Conservation (phyloP, 192 early-diverging fungal genomes). For the Gaertneriomyces semiglobifer region DNA sequence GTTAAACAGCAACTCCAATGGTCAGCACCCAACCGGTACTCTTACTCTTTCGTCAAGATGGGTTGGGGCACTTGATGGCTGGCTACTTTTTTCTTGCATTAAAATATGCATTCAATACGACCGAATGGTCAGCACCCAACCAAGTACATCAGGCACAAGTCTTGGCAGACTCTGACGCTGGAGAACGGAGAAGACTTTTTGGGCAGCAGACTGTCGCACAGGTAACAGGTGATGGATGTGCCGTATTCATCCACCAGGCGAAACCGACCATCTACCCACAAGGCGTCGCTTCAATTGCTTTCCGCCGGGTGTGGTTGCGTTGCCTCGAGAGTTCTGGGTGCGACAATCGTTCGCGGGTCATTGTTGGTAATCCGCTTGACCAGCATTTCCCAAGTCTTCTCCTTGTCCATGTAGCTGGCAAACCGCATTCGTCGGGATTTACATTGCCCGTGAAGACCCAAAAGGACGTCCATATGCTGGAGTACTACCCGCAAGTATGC, state of each 20-base stretch:
- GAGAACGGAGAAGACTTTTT: not conserved
- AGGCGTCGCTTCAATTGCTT: not conserved
- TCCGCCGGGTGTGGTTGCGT: not conserved
- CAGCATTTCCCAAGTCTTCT: not conserved
- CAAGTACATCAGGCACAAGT: not conserved
- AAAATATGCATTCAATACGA: too few relatives aligned
- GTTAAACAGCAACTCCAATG: too few relatives aligned
- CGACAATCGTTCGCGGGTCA: not conserved
- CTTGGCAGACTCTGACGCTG: not conserved
- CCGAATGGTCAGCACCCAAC: too few relatives aligned
- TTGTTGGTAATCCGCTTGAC: constrained; percentile 1
- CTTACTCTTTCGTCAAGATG: too few relatives aligned
- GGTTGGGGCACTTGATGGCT: too few relatives aligned
- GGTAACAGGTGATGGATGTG: not conserved
- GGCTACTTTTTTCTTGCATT: too few relatives aligned
- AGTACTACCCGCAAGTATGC: too few relatives aligned
- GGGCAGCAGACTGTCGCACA: not conserved
- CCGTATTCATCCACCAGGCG: not conserved
- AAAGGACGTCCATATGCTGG: not conserved
- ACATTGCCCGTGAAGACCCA: not conserved
- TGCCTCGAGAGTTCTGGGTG: not conserved
- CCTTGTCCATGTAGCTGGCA: not conserved
- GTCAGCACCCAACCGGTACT: too few relatives aligned
- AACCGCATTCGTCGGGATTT: not conserved
- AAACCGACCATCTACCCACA: not conserved